These are phyloP conservation scores for Phaeosphaeriaceae sp. DNA, from an alignment of 2,329 filamentous ascomycete species.

Conservation along the genomic window DNA sequence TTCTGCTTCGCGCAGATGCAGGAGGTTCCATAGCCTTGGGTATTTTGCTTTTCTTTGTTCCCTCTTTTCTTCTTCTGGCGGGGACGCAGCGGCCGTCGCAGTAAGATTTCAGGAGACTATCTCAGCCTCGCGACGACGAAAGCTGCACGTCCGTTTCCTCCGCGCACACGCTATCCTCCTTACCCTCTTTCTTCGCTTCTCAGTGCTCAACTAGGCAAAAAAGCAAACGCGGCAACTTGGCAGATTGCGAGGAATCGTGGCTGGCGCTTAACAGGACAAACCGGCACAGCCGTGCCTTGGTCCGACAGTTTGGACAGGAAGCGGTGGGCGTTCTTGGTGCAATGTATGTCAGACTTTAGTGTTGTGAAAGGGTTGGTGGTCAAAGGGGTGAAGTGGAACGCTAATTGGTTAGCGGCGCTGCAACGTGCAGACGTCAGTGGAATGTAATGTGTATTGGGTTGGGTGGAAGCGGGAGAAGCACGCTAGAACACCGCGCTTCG, in stretches of 20 bases:
- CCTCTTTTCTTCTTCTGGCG: neutral
- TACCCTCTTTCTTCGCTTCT: no score
- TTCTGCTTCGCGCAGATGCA: neutral
- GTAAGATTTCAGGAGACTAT: no score
- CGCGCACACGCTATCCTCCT: no score
- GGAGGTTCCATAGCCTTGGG: neutral
- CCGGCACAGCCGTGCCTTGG: neutral
- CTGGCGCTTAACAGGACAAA: neutral
- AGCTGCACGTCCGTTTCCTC: no score
- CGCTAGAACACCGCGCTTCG: neutral
- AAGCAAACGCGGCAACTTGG: no score
- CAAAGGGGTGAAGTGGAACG: no score
- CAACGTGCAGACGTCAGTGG: neutral
- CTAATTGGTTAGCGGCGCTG: neutral
- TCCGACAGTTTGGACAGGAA: conserved; percentile 1
- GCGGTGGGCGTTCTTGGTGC: conserved; percentile 1
- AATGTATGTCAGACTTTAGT: conserved; percentile 13
- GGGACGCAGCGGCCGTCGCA: no score
- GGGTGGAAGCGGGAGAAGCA: neutral
- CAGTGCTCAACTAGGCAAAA: no score
- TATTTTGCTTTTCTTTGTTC: neutral
- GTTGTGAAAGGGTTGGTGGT: neutral
- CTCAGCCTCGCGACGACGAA: no score
- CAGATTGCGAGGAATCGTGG: no score
- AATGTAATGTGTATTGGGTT: neutral